Conservation (phyloP, 441 rosid species). For the Geranium incanum region DNA sequence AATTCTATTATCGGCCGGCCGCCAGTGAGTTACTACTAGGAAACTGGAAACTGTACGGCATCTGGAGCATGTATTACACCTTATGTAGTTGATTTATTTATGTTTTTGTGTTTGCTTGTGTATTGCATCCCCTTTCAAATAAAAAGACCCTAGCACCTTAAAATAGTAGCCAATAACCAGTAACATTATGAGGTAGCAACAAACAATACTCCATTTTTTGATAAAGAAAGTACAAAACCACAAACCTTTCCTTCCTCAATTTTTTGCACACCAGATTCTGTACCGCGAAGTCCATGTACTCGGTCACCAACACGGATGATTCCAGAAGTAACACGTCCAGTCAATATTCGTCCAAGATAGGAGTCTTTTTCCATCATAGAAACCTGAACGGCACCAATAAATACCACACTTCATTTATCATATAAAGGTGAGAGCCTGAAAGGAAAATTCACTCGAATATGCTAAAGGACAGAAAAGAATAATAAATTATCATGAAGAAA, state of each 20-base stretch:
- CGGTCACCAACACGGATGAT: slow-evolving; percentile 66
- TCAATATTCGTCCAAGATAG: slow-evolving; percentile 86
- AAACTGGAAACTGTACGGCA: too few species aligned
- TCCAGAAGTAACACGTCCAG: slow-evolving; percentile 80
- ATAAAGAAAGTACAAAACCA: slow-evolving; percentile 8
- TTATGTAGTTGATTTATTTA: not conserved
- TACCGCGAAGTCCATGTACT: slow-evolving; percentile 62
- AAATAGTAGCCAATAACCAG: not conserved
- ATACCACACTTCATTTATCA: slow-evolving; percentile 7
- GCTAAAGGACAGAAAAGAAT: slow-evolving; percentile 2
- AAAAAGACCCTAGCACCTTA: not conserved
- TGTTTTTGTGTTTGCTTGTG: not conserved
- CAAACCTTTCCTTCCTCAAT: slow-evolving; percentile 97
- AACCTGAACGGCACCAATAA: slow-evolving; percentile 44
- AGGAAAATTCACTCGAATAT: slow-evolving; percentile 8
- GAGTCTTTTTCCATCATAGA: slow-evolving; percentile 95
- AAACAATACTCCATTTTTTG: not conserved
- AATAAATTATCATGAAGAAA: not conserved
- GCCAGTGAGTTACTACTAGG: too few species aligned
- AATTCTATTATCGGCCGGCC: not conserved
- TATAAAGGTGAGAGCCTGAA: slow-evolving; percentile 6
- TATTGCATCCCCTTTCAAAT: not conserved
- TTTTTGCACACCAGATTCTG: slow-evolving; percentile 61
- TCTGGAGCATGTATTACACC: not conserved
- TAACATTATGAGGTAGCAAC: not conserved